Percentiles rank a stretch among this genome's conserved stretches.
Evolutionary conservation across 2,329 filamentous ascomycete genomes (phyloP).

Genomic region (Scedosporium minutisporum): DNA sequence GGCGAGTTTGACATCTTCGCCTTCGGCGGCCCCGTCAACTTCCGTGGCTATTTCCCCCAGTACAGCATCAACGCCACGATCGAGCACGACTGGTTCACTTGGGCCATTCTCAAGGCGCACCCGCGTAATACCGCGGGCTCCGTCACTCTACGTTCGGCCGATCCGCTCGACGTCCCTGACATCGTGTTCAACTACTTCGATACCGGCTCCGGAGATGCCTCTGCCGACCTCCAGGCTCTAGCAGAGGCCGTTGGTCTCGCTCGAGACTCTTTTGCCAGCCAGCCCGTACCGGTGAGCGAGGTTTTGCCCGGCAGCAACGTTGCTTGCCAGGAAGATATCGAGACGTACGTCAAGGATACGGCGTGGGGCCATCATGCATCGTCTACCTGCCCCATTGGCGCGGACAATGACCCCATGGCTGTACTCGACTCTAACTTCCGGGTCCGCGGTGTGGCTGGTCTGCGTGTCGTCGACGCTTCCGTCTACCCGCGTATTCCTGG

Average conservation of each 20-base stretch:
- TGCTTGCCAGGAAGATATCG: not conserved
- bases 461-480: conserved; percentile 52
- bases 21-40: conserved; percentile 11
- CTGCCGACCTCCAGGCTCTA: conserved; percentile 40
- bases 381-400: conserved; percentile 45
- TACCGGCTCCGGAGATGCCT: conserved; percentile 24
- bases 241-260: conserved; percentile 45
- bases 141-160: conserved; percentile 48
- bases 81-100: not conserved
- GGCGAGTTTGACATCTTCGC: too few relatives aligned
- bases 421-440: conserved; percentile 46
- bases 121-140: conserved; percentile 44
- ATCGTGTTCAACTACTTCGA: conserved; percentile 56
- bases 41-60: conserved; percentile 15
- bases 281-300: not conserved
- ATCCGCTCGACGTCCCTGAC: conserved; percentile 54
- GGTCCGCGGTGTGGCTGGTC: conserved; percentile 40
- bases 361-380: conserved; percentile 39
- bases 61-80: conserved; percentile 8
- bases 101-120: conserved; percentile 43
- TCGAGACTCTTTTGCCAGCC: conserved; percentile 17
- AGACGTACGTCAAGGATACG: not conserved
- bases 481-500: conserved; percentile 41
- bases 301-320: conserved; percentile 11
- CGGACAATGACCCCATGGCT: conserved; percentile 37